Base-by-base conservation (phyloP, 257 asterid genomes). In the Nicotiana otophora region DNA sequence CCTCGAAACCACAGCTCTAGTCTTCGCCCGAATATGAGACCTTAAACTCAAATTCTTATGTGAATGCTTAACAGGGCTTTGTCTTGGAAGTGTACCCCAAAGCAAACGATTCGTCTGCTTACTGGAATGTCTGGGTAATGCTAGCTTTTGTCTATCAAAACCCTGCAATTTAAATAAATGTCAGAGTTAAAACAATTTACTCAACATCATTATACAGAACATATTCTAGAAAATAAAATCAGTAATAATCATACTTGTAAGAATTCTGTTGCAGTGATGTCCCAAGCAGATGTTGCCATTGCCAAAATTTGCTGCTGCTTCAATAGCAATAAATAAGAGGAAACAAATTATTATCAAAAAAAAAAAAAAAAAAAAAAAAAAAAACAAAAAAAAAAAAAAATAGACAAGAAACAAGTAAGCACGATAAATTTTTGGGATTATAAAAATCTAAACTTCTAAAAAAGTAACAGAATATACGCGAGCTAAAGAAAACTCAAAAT, bases 221-320 rank as follows among this genome's bases (percentile, higher is more conserved):
- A 83, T 51, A 65, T 39, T 39, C 69, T 26, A n/a, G 23, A 36
- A 70, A 81, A 12, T 66, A 69, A 5, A 20, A 34, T 36, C 23
- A 67, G 30, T 53, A 34, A 39, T 30, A 26, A 8, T 46, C 90
- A 54, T 89, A 93, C 98, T 60, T 86, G 92, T 20, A 89, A 83
- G 83, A 93, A 93, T 72, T 91, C 94, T 7, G 92, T 86, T 2
- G 94, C 91, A 28, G 98, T 86, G 42, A 91, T 78, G 69, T 91
- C 88, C 89, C 80, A 86, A 69, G 92, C 83, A 67, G 93, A 53
- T 10, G 88, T 85, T 79, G 93, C 93, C 98, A 93, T 93, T n/a
- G 51, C 82, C 11, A 20, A 70, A 42, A 33, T 69, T 55, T 69
- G 77, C 10, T 69, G 14, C 33, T 39, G 76, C 34, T 31, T 4